Conservation (phyloP, 2,329 filamentous ascomycete species). For the Endocalyx cinctus region DNA sequence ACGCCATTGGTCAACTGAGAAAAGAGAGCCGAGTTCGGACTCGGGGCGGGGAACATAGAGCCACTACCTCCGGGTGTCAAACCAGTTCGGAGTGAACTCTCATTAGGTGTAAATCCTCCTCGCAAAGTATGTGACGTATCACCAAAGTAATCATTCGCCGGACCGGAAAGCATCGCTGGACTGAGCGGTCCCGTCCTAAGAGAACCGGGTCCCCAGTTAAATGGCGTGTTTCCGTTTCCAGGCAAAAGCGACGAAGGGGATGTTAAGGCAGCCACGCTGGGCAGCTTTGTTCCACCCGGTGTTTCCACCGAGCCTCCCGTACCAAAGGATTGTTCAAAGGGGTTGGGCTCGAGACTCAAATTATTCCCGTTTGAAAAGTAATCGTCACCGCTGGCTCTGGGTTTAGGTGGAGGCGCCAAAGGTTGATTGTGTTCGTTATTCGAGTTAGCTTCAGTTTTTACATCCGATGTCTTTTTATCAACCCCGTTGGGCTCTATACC, state of each 20-base stretch:
- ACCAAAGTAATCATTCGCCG: constrained; percentile 78
- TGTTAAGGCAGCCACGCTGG: constrained; percentile 83
- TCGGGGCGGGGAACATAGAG: constrained; percentile 93
- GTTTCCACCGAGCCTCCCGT: constrained; percentile 64
- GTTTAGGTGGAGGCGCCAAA: constrained; percentile 67
- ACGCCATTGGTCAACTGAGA: constrained; percentile 74
- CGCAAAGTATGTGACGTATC: constrained; percentile 69
- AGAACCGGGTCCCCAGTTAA: constrained; percentile 78
- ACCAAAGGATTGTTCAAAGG: constrained; percentile 93
- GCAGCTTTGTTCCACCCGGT: constrained; percentile 76
- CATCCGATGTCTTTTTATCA: constrained; percentile 43
- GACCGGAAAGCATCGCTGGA: constrained; percentile 94
- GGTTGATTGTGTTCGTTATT: constrained; percentile 60
- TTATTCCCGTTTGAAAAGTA: constrained; percentile 57
- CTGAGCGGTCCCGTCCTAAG: constrained; percentile 89
- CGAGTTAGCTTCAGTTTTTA: constrained; percentile 45
- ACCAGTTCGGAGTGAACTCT: constrained; percentile 87
- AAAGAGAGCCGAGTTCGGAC: constrained; percentile 79
- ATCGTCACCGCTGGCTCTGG: constrained; percentile 60
- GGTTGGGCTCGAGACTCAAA: constrained; percentile 83
- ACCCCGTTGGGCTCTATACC: constrained; percentile 35
- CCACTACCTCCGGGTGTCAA: constrained; percentile 91
- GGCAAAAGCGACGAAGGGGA: constrained; percentile 80
- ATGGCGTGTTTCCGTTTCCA: constrained; percentile 66
- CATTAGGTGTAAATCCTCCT: constrained; percentile 90